Conservation (phyloP, 108 stramenopile genomes). For the Fragilaria crotonensis region DNA sequence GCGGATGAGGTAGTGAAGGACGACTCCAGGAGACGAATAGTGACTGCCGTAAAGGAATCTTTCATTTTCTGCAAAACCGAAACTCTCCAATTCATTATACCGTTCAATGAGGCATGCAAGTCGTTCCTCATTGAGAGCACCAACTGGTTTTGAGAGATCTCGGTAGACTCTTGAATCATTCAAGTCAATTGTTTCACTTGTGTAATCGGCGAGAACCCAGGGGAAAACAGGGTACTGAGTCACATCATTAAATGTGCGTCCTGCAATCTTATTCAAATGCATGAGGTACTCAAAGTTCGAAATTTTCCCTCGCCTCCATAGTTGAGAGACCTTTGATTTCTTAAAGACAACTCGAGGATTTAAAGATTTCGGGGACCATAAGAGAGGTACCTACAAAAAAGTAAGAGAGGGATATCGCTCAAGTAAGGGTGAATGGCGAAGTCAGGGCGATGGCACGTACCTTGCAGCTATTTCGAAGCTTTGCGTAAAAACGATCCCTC, state of each 20-base stretch:
- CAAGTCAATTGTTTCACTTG: constrained; percentile 66
- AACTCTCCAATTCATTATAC: constrained; percentile 60
- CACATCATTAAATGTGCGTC: constrained; percentile 90
- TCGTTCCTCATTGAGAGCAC: constrained; percentile 78
- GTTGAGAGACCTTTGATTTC: constrained; percentile 57
- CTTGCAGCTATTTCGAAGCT: constrained; percentile 69
- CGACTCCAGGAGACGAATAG: constrained; percentile 91
- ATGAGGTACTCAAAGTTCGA: constrained; percentile 83
- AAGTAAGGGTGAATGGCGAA: constrained; percentile 1
- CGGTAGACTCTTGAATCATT: constrained; percentile 72
- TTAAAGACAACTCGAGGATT: constrained; percentile 72
- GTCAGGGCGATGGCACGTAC: constrained; percentile 18
- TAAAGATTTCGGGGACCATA: constrained; percentile 67
- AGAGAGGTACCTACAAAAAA: constrained; percentile 44
- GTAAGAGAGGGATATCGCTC: constrained; percentile 2
- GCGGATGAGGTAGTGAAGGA: constrained; percentile 67
- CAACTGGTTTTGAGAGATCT: constrained; percentile 91
- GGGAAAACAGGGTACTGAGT: constrained; percentile 97
- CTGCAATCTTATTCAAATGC: constrained; percentile 90
- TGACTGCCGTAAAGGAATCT: constrained; percentile 91
- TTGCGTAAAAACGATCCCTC: constrained; percentile 72
- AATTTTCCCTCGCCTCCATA: constrained; percentile 75
- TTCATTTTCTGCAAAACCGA: constrained; percentile 69
- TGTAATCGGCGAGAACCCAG: constrained; percentile 91
- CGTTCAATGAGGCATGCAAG: constrained; percentile 61